These are phyloP conservation scores for Suillus hirtellus DNA, from an alignment of 768 basidiomycete species.

Conservation along the genomic window DNA sequence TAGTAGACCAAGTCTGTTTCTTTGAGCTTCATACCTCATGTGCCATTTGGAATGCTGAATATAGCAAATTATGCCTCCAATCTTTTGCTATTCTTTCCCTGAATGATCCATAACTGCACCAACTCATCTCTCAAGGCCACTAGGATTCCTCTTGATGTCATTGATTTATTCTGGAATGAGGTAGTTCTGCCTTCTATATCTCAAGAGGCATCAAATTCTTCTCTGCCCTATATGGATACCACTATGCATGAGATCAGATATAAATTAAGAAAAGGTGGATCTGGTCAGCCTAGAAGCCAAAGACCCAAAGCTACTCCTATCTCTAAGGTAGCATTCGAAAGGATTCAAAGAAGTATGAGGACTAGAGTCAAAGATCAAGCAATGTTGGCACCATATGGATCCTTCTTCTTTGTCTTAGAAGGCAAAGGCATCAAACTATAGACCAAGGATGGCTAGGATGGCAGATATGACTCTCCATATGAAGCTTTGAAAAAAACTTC, in stretches of 20 bases:
- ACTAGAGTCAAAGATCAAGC: not conserved
- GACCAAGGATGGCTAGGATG: no score
- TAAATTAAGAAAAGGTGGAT: not conserved
- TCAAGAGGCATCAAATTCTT: not conserved
- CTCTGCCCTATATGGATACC: not conserved
- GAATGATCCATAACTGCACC: constrained; percentile 13
- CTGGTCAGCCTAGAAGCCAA: not conserved
- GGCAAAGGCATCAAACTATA: no score
- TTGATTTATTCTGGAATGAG: constrained; percentile 15
- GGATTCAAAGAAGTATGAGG: not conserved
- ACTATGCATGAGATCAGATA: constrained; percentile 10
- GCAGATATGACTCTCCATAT: no score
- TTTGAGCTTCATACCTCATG: constrained; percentile 11
- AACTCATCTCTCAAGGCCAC: not conserved
- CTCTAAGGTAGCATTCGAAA: not conserved
- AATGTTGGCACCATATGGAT: not conserved
- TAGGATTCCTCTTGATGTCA: constrained; percentile 6
- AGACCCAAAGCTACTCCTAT: not conserved
- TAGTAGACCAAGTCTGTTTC: constrained; percentile 16
- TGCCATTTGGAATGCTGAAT: constrained; percentile 4
- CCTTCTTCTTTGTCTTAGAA: not conserved
- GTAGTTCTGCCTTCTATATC: constrained; percentile 11
- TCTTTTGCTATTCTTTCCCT: constrained; percentile 13
- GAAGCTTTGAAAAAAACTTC: no score
- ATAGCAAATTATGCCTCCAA: not conserved